These are phyloP conservation scores for Marchantia paleacea DNA, from an alignment of 225 moss, liverwort and hornwort genomes.

Conservation along the genomic window DNA sequence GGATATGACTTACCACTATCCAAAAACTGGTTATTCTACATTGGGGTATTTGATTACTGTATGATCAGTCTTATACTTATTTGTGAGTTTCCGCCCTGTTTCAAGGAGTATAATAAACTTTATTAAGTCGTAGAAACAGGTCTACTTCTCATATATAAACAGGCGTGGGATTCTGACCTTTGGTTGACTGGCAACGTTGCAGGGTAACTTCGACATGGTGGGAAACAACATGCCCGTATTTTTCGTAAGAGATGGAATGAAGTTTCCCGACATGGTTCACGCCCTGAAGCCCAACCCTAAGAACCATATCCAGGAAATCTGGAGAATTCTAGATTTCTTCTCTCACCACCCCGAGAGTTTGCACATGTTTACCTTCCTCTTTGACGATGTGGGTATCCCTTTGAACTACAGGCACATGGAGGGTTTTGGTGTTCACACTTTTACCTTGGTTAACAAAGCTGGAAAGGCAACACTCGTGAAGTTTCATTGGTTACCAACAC, in stretches of 20 bases:
- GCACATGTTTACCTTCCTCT: slow-evolving; percentile 60
- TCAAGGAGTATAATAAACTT: too few species aligned
- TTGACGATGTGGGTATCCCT: slow-evolving; percentile 57
- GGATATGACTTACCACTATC: too few species aligned
- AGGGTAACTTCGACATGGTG: slow-evolving; percentile 62
- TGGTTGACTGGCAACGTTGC: background rate
- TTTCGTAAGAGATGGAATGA: slow-evolving; percentile 57
- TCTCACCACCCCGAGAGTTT: slow-evolving; percentile 53
- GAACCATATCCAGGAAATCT: slow-evolving; percentile 51
- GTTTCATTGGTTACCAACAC: slow-evolving; percentile 51
- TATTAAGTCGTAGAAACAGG: too few species aligned
- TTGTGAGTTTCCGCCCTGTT: too few species aligned
- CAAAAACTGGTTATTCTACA: too few species aligned
- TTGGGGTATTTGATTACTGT: too few species aligned
- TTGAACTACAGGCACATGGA: slow-evolving; percentile 59
- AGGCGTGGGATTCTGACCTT: background rate
- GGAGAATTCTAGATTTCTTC: slow-evolving; percentile 59
- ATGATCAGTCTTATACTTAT: too few species aligned
- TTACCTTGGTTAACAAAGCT: slow-evolving; percentile 50
- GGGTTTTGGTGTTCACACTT: slow-evolving; percentile 59
- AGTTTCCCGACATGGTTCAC: slow-evolving; percentile 62
- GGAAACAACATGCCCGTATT: slow-evolving; percentile 57
- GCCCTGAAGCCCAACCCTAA: slow-evolving; percentile 59
- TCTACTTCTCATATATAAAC: too few species aligned
- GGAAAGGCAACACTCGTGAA: slow-evolving; percentile 55